These are phyloP conservation scores for Ceratocystis ficicola DNA, from an alignment of 2,329 filamentous ascomycete species.

Conservation along the genomic window DNA sequence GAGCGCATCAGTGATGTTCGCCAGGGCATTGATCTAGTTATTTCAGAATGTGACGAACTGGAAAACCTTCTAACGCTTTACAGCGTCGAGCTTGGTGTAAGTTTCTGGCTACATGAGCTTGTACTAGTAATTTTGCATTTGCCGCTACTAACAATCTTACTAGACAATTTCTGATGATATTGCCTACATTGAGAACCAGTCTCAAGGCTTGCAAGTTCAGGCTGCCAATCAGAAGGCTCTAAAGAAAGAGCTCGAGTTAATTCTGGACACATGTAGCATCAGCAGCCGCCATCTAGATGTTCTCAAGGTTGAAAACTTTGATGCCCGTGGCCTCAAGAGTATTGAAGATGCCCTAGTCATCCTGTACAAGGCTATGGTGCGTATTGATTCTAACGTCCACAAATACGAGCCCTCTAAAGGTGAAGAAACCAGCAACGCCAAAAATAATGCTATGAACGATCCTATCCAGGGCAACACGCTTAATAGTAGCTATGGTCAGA, in stretches of 20 bases:
- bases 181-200: slow-evolving; percentile 92
- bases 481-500: slow-evolving; percentile 67
- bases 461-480: slow-evolving; percentile 40
- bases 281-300: slow-evolving; percentile 54
- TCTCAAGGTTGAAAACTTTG: slow-evolving; percentile 60
- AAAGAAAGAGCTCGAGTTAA: slow-evolving; percentile 73
- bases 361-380: slow-evolving; percentile 83
- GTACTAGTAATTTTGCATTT: not conserved
- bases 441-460: slow-evolving; percentile 19
- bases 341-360: slow-evolving; percentile 67
- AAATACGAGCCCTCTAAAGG: slow-evolving; percentile 38
- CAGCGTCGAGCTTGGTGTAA: slow-evolving; percentile 80
- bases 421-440: slow-evolving; percentile 29
- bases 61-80: slow-evolving; percentile 91
- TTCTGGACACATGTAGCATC: slow-evolving; percentile 87
- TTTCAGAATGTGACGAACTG: slow-evolving; percentile 88
- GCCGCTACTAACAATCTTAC: not conserved
- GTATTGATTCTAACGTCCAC: slow-evolving; percentile 74
- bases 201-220: slow-evolving; percentile 91
- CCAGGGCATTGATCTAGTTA: slow-evolving; percentile 73
- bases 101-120: slow-evolving; percentile 28
- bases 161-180: slow-evolving; percentile 92
- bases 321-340: slow-evolving; percentile 59
- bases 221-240: slow-evolving; percentile 93
- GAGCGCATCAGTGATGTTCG: slow-evolving; percentile 81